Evolutionary conservation across 1,284 basidiomycete species (phyloP), one percentile per base, ranked within the genome.

Genomic region (Austroboletus novae-zelandiae): DNA sequence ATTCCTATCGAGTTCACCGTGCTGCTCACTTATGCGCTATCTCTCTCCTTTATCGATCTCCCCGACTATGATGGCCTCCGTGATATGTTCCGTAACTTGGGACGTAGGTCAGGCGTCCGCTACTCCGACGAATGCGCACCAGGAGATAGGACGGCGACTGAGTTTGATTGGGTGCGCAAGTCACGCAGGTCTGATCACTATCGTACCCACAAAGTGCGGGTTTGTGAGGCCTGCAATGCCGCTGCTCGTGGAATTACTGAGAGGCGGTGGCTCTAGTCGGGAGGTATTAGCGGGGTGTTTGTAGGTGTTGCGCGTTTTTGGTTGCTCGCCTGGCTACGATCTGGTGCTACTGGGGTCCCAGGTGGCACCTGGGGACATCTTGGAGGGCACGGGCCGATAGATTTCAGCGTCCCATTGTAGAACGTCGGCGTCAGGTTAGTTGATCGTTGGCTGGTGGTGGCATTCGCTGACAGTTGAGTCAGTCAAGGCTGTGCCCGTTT

Each of bases 21-120:
- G 56, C 82, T 94, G 63, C 90, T 91, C 71, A 82, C 83, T 55
- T 95, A 96, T 71, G 84, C 89, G 41, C 83, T 93, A 42, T 86
- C 84, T 8, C 82, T 96, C 40, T 86, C 89, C 55, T 96, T 94
- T 62, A 91, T 92, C 64, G 93, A 96, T 73, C 79, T 89, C 44
- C 91, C 91, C 13, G 94, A 97, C 73, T 96, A 95, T 66, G 87
- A 85, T 45, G 93, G 91, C 51, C 76, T 95, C 20, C 79, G 92
- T 48, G 82, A 82, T 57, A 78, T 94, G 48, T 93, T 96, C 76
- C 79, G 84, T 32, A 87, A 80, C 4, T 61, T 84, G 17, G 81
- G 78, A 4, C 71, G 71, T 53, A 71, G 76, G n/a, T 67, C 75
- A 23, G 76, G 75, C 0, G 69, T 83, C n/a, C 74, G 75, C 45